phyloP scores from a whole-genome alignment of 163 green algal genomes.

The Scenedesmus sp. region DNA sequence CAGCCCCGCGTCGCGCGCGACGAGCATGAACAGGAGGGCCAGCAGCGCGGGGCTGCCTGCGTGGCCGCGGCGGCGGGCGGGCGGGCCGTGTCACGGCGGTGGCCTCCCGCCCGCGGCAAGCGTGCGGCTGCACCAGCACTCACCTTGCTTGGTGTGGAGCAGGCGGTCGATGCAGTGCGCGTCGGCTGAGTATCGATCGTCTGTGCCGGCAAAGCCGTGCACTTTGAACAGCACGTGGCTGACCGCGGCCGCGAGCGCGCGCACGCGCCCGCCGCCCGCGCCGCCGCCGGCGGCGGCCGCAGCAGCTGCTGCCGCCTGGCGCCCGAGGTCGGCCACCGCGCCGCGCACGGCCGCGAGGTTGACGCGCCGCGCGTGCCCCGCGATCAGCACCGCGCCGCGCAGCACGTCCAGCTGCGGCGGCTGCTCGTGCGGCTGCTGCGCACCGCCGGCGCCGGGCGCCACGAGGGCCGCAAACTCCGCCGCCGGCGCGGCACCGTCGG shows the following conservation, averaged over 20 bases:
- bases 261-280: constrained; percentile 10
- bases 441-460: neutral
- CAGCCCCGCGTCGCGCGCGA: neutral
- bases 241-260: constrained; percentile 6
- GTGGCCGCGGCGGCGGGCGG: too few species aligned
- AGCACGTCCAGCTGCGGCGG: constrained; percentile 5
- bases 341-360: neutral
- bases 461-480: neutral
- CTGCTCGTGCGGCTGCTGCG: constrained; percentile 1
- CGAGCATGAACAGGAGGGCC: constrained; percentile 5
- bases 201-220: neutral
- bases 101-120: too few species aligned
- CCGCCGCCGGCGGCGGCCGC: constrained; percentile 28
- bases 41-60: constrained; percentile 8
- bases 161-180: constrained; percentile 10
- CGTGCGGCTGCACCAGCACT: too few species aligned
- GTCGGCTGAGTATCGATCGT: constrained; percentile 4
- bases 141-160: constrained; percentile 16
- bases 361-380: neutral
- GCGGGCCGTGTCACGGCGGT: too few species aligned
- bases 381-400: constrained; percentile 4
- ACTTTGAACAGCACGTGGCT: constrained; percentile 9
- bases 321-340: neutral
- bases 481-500: neutral
- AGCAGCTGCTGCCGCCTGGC: constrained; percentile 24